Evolutionary conservation across 2,329 filamentous ascomycete genomes (phyloP).

Genomic region (Exophiala oligosperma): DNA sequence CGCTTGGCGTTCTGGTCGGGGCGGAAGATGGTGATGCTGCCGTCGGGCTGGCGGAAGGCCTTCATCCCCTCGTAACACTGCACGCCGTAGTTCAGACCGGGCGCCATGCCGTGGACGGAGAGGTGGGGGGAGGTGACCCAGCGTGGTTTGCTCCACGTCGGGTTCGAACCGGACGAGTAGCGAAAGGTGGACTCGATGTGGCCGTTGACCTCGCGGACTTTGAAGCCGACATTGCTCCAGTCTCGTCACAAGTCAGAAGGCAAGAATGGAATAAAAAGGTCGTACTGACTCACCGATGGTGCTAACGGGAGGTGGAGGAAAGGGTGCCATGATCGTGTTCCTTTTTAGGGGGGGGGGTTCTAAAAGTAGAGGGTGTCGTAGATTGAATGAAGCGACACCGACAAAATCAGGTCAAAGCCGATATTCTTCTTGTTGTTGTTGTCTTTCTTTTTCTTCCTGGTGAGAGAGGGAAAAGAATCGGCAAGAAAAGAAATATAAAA

Average conservation of each 20-base stretch:
- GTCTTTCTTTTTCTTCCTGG: too few species aligned
- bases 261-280: background rate
- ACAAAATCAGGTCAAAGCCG: too few species aligned
- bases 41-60: slow-evolving; percentile 78
- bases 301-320: slow-evolving; percentile 75
- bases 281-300: slow-evolving; percentile 61
- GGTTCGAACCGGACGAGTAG: slow-evolving; percentile 51
- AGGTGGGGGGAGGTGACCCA: slow-evolving; percentile 85
- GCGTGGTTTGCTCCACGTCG: slow-evolving; percentile 52
- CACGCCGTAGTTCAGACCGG: slow-evolving; percentile 93
- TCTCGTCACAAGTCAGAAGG: slow-evolving; percentile 51
- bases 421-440: too few species aligned
- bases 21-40: slow-evolving; percentile 80
- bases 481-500: too few species aligned
- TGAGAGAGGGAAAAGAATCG: too few species aligned
- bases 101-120: slow-evolving; percentile 90
- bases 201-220: slow-evolving; percentile 90
- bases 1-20: slow-evolving; percentile 80
- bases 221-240: slow-evolving; percentile 92
- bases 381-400: too few species aligned
- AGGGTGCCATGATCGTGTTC: slow-evolving; percentile 37
- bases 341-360: too few species aligned
- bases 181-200: slow-evolving; percentile 89
- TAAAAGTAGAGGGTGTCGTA: too few species aligned
- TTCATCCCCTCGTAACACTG: slow-evolving; percentile 99